A percentile compares a stretch with the other conserved stretches of the same genome.
These are phyloP conservation scores for Ocimum tenuiflorum DNA, from an alignment of 257 asterid genomes.

Conservation along the genomic window DNA sequence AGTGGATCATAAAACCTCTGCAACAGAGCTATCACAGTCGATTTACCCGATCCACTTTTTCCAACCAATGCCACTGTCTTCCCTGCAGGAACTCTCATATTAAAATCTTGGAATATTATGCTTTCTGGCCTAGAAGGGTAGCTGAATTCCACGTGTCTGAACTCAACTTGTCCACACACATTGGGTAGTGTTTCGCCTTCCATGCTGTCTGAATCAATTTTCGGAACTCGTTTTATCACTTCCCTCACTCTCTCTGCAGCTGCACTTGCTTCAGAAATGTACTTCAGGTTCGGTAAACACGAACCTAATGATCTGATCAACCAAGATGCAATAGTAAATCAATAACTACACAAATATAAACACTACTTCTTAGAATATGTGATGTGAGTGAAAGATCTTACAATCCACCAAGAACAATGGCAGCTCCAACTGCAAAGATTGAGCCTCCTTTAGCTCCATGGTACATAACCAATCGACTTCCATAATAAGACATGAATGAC, in stretches of 20 bases:
- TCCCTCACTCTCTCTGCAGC: slow-evolving; percentile 67
- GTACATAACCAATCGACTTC: slow-evolving; percentile 79
- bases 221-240: slow-evolving; percentile 60
- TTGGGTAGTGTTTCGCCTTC: slow-evolving; percentile 48
- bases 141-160: slow-evolving; percentile 47
- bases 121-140: slow-evolving; percentile 81
- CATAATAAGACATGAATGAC: slow-evolving; percentile 76
- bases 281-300: slow-evolving; percentile 58
- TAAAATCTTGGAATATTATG: slow-evolving; percentile 57
- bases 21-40: slow-evolving; percentile 67
- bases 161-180: slow-evolving; percentile 67
- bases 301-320: slow-evolving; percentile 67
- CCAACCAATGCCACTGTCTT: slow-evolving; percentile 82
- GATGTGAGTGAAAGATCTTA: slow-evolving; percentile 19
- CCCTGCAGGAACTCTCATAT: slow-evolving; percentile 58
- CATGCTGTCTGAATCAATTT: slow-evolving; percentile 60
- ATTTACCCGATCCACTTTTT: slow-evolving; percentile 90
- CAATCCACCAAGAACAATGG: slow-evolving; percentile 85
- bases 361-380: neutral
- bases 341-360: neutral
- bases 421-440: slow-evolving; percentile 79
- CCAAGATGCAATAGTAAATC: neutral
- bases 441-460: slow-evolving; percentile 76
- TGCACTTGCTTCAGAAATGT: slow-evolving; percentile 75
- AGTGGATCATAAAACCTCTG: slow-evolving; percentile 87